A percentile compares a stretch with the other conserved stretches of the same genome.
phyloP scores from a whole-genome alignment of 2,329 filamentous ascomycete genomes.

The Raffaelea ambrosiae region DNA sequence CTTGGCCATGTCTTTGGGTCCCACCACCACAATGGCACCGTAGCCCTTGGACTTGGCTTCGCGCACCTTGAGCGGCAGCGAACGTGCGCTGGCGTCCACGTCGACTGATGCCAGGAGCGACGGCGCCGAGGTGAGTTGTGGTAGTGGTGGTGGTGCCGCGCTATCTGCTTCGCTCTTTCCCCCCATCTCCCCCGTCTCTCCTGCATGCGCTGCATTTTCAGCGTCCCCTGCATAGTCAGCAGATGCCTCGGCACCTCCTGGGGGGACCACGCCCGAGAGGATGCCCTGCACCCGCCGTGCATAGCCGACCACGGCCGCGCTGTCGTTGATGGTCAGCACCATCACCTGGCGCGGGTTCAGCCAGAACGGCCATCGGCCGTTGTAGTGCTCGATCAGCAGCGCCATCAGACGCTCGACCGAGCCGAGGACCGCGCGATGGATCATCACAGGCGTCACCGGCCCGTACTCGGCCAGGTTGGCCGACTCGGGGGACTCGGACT shows the following conservation, averaged over 20 bases:
- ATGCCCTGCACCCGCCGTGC: conserved; percentile 38
- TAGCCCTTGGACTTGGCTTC: conserved; percentile 67
- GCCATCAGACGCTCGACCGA: conserved; percentile 81
- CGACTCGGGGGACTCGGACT: conserved; percentile 31
- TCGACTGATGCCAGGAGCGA: conserved; percentile 57
- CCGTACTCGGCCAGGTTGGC: conserved; percentile 43
- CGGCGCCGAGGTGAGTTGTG: conserved; percentile 24
- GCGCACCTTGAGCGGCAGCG: conserved; percentile 59
- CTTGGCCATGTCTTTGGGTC: conserved; percentile 53
- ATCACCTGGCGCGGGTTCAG: conserved; percentile 71
- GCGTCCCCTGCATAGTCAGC: too few species aligned
- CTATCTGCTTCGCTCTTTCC: too few species aligned
- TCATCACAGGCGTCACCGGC: conserved; percentile 63
- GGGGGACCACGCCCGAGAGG: conserved; percentile 34
- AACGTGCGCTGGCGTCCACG: conserved; percentile 54
- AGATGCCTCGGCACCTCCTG: too few species aligned
- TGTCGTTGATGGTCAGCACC: conserved; percentile 63
- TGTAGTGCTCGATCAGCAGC: conserved; percentile 73
- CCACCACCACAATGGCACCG: conserved; percentile 65
- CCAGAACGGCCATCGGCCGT: conserved; percentile 81
- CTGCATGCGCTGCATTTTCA: neutral
- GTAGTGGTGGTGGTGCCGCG: neutral
- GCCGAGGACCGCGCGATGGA: conserved; percentile 77
- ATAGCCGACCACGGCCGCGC: conserved; percentile 41
- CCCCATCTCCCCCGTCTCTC: too few species aligned